Evolutionary conservation across 176 grass and related monocot genomes (phyloP).

Genomic region (Avena sativa): DNA sequence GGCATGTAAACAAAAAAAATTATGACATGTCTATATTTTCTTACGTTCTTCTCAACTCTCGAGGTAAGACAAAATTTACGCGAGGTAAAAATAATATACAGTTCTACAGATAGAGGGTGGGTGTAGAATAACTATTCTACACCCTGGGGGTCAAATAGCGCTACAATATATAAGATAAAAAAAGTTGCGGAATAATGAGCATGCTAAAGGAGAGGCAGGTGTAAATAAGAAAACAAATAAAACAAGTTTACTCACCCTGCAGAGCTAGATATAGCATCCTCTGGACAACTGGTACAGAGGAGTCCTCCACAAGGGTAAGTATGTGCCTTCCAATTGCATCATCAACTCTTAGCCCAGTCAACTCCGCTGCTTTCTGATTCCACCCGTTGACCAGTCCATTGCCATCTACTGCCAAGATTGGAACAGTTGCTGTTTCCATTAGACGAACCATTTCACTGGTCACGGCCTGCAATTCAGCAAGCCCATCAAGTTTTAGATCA

Average conservation of each 20-base stretch:
- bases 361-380: constrained; percentile 86
- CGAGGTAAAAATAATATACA: too few species aligned
- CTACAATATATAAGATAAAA: not conserved
- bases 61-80: too few species aligned
- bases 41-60: too few species aligned
- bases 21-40: too few species aligned
- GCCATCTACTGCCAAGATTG: constrained; percentile 88
- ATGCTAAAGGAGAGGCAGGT: not conserved
- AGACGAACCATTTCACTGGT: constrained; percentile 97
- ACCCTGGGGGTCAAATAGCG: too few species aligned
- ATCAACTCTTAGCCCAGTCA: constrained; percentile 77
- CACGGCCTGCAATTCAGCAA: constrained; percentile 83
- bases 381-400: constrained; percentile 90
- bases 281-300: constrained; percentile 65
- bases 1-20: too few species aligned
- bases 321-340: constrained; percentile 87
- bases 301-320: constrained; percentile 81
- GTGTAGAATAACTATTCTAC: too few species aligned
- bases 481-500: constrained; percentile 80
- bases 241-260: constrained; percentile 55
- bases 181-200: not conserved
- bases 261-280: constrained; percentile 89
- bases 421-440: constrained; percentile 92
- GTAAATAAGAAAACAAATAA: constrained; percentile 20
- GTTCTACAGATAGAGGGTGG: too few species aligned